Evolutionary conservation across 805 yeast species (phyloP).

Genomic region (Isabelozyma rhagii): DNA sequence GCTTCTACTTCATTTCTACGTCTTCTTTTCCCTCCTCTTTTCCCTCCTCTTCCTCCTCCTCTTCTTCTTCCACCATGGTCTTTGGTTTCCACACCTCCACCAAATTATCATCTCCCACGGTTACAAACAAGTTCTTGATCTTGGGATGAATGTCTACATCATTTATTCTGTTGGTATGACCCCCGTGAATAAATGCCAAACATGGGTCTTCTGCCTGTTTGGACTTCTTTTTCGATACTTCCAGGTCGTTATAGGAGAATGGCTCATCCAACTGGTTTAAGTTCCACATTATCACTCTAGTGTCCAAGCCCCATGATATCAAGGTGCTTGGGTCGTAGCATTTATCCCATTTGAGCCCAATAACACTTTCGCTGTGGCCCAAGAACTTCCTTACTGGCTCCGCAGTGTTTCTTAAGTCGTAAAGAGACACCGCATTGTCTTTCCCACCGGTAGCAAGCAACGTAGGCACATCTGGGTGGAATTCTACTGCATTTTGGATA

Average conservation of each 20-base stretch:
- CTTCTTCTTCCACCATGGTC: conserved; percentile 38
- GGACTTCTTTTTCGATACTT: conserved; percentile 53
- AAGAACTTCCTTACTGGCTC: conserved; percentile 60
- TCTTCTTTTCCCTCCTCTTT: conserved; percentile 1
- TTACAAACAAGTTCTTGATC: conserved; percentile 55
- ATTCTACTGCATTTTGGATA: conserved; percentile 66
- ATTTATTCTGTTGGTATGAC: conserved; percentile 69
- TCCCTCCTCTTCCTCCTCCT: conserved; percentile 25
- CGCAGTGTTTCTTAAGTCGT: conserved; percentile 67
- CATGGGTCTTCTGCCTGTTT: conserved; percentile 66
- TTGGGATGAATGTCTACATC: conserved; percentile 68
- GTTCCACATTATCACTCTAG: conserved; percentile 76
- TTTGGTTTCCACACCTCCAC: conserved; percentile 77
- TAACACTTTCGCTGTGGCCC: conserved; percentile 55
- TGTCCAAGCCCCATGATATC: conserved; percentile 61
- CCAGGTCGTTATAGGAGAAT: conserved; percentile 35
- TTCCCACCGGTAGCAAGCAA: conserved; percentile 75
- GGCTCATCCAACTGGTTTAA: conserved; percentile 56
- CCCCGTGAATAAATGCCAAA: conserved; percentile 78
- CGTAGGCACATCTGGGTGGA: conserved; percentile 53
- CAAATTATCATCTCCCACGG: conserved; percentile 73
- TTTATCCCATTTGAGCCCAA: conserved; percentile 49
- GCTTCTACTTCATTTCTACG: too few relatives aligned
- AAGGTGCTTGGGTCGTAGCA: conserved; percentile 45
- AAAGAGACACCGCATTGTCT: conserved; percentile 68